Evolutionary conservation across 345 rosid species (phyloP).

Genomic region (Salix caprea): DNA sequence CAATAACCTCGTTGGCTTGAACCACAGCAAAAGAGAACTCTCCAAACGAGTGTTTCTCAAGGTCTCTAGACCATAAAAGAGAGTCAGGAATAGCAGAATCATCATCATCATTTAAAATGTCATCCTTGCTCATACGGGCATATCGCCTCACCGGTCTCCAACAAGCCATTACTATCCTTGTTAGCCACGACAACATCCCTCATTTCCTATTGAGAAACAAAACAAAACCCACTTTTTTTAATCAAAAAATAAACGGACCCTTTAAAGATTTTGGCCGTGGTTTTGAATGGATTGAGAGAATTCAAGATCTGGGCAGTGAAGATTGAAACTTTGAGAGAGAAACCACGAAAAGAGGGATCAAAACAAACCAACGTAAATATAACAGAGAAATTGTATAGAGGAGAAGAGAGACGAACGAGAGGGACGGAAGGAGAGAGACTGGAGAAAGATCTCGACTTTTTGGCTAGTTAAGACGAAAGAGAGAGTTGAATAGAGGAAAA

Average conservation of each 20-base stretch:
- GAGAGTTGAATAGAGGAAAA: slow-evolving; percentile 11
- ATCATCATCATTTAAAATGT: slow-evolving; percentile 21
- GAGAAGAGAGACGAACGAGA: too few species aligned
- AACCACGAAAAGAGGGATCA: not conserved
- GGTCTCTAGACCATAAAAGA: slow-evolving; percentile 72
- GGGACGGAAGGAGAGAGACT: not conserved
- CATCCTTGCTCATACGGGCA: slow-evolving; percentile 84
- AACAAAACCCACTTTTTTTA: not conserved
- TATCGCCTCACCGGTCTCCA: slow-evolving; percentile 68
- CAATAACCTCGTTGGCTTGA: slow-evolving; percentile 81
- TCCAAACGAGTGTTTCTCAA: slow-evolving; percentile 70
- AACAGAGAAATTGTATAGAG: not conserved
- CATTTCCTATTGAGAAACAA: slow-evolving; percentile 50
- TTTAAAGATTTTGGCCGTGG: not conserved
- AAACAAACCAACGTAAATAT: not conserved
- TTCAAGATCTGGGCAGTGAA: not conserved
- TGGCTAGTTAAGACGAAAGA: not conserved
- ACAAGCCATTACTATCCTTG: slow-evolving; percentile 63
- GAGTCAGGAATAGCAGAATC: slow-evolving; percentile 38
- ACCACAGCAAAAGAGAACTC: slow-evolving; percentile 83
- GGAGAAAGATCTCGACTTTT: slow-evolving; percentile 2
- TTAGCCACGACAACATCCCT: slow-evolving; percentile 89
- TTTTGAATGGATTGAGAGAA: not conserved
- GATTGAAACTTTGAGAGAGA: not conserved
- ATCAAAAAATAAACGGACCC: not conserved